A percentile compares a stretch with the other conserved stretches of the same genome.
These are phyloP conservation scores for Rosa rugosa DNA, from an alignment of 306 rosid genomes.

Conservation along the genomic window DNA sequence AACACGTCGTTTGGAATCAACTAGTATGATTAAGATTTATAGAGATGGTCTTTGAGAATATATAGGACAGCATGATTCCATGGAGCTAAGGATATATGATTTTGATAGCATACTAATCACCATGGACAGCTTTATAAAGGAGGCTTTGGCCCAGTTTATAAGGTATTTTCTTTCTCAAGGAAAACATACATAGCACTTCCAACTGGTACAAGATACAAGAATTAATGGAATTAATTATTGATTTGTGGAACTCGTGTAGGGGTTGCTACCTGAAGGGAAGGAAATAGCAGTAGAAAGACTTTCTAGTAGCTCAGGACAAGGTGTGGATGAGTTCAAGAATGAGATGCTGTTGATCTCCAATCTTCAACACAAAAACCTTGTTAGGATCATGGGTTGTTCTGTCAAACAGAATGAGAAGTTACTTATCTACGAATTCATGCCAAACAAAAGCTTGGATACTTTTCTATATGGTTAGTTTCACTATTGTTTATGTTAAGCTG, in stretches of 20 bases:
- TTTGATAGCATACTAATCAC: neutral
- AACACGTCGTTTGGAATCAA: no score
- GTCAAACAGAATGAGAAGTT: slow-evolving; percentile 23
- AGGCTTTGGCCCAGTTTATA: slow-evolving; percentile 23
- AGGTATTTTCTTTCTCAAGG: neutral
- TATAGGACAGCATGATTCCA: neutral
- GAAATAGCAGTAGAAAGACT: slow-evolving; percentile 28
- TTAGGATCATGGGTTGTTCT: slow-evolving; percentile 24
- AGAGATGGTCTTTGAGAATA: neutral
- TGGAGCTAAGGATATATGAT: neutral
- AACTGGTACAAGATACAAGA: neutral
- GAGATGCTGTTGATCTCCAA: slow-evolving; percentile 26
- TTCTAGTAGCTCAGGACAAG: slow-evolving; percentile 26
- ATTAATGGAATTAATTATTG: neutral
- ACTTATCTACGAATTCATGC: slow-evolving; percentile 28
- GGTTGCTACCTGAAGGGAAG: slow-evolving; percentile 20
- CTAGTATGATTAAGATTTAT: neutral
- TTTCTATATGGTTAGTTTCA: slow-evolving; percentile 20
- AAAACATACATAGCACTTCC: neutral
- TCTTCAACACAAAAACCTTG: slow-evolving; percentile 32
- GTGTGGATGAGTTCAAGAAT: slow-evolving; percentile 28
- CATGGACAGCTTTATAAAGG: neutral
- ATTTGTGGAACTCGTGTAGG: slow-evolving; percentile 11
- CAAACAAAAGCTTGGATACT: slow-evolving; percentile 20
- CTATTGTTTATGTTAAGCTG: no score